Evolutionary conservation across 2,329 filamentous ascomycete genomes (phyloP), one percentile per base, ranked within the genome.

Genomic region (Alternaria incomplexa): DNA sequence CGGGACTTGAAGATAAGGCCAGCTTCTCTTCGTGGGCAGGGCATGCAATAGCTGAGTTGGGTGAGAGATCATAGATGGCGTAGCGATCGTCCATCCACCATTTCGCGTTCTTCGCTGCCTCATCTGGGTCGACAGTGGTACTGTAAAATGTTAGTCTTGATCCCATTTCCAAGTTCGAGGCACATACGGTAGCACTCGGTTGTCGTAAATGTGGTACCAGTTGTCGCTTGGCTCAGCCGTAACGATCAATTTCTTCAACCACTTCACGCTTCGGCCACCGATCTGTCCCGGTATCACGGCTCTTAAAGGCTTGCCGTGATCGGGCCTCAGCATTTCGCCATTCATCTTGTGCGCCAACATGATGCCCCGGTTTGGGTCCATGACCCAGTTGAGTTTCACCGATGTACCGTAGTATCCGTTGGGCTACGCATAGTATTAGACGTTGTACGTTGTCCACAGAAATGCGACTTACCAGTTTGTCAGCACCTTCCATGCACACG

Each of bases 161-260:
- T 40, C 11, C 3, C 10, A 17, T 11, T 22, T 36, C 25, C 17
- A 10, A 12, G 32, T 6, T 15, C 10, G n/a, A 13, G 26, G 11
- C 4, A 80, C 83, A 74, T 71, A 85, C 68, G 94, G 94, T 43
- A 97, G 81, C 2, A 97, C 93, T 62, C 93, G 85, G 76, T 97
- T 97, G 78, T 97, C 94, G 79, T 96, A 94, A 65, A 96, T 93
- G 79, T 97, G 94, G 73, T 97, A 97, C 93, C 93, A 97, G 75
- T 96, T 97, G 66, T 95, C 90, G 75, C 93, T 97, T 0, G 93
- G 93, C 23, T 85, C 83, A 10, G 89, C 87, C 0, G 93, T 95
- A 54, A 97, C 79, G 46, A 93, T 91, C 63, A 97, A 86, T 67
- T 85, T 90, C 82, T 90, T 95, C 62, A 97, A 78, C 94, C 94